These are phyloP conservation scores for Alternaria incomplexa DNA, from an alignment of 2,329 filamentous ascomycete genomes.

Conservation along the genomic window DNA sequence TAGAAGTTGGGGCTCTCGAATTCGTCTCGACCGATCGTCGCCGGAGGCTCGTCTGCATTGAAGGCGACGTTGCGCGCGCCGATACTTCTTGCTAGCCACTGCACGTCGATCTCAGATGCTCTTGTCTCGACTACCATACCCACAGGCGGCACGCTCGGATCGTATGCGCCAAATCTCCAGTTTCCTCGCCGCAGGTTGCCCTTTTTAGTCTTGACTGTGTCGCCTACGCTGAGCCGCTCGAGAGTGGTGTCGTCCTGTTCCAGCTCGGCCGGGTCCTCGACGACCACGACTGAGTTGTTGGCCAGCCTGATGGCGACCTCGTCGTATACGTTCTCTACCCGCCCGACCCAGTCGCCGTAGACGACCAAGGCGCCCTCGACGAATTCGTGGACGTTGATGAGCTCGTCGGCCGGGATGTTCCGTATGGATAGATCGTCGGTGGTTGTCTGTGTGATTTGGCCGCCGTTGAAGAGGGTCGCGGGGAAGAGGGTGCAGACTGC, in stretches of 20 bases:
- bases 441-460: conserved; percentile 26
- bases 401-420: conserved; percentile 53
- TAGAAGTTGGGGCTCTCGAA: conserved; percentile 51
- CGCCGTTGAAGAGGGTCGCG: conserved; percentile 33
- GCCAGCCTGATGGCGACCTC: conserved; percentile 59
- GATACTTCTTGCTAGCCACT: conserved; percentile 60
- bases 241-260: conserved; percentile 42
- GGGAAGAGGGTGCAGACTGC: conserved; percentile 55
- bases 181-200: conserved; percentile 58
- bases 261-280: conserved; percentile 55
- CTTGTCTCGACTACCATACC: conserved; percentile 61
- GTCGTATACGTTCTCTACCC: conserved; percentile 57
- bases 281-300: conserved; percentile 61
- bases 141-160: conserved; percentile 55
- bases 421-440: conserved; percentile 46
- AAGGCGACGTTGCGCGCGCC: conserved; percentile 22
- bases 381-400: conserved; percentile 54
- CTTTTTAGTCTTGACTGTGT: conserved; percentile 60
- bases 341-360: conserved; percentile 63
- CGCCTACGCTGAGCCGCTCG: conserved; percentile 53
- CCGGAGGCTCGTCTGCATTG: conserved; percentile 41
- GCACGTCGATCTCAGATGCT: conserved; percentile 54
- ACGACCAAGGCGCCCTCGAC: conserved; percentile 60
- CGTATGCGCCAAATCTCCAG: conserved; percentile 61
- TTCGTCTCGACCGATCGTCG: conserved; percentile 44